phyloP scores from a whole-genome alignment of 2,329 filamentous ascomycete genomes.

The Alternaria postmessia region DNA sequence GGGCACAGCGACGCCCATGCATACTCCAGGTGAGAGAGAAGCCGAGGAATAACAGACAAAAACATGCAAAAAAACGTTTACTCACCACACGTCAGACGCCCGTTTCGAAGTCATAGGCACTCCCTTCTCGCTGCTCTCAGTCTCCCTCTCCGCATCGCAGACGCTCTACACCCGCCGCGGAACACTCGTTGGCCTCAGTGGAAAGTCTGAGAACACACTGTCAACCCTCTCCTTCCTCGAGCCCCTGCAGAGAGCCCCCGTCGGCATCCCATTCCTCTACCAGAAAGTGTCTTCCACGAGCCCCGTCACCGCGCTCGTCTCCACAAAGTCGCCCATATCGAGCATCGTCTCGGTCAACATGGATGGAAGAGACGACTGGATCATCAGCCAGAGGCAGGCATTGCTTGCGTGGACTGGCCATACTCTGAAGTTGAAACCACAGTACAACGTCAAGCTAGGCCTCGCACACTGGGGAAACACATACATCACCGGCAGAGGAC shows the following conservation, averaged over 20 bases:
- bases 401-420: constrained; percentile 97
- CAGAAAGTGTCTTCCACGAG: constrained; percentile 85
- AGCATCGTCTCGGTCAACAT: constrained; percentile 88
- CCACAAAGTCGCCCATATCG: constrained; percentile 84
- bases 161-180: constrained; percentile 91
- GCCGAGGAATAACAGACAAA: background rate
- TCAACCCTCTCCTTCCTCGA: constrained; percentile 89
- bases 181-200: constrained; percentile 87
- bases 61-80: background rate
- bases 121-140: constrained; percentile 92
- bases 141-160: constrained; percentile 91
- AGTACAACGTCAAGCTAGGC: constrained; percentile 76
- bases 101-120: constrained; percentile 92
- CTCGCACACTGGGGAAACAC: constrained; percentile 92
- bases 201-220: constrained; percentile 88
- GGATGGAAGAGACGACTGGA: constrained; percentile 95
- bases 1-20: constrained; percentile 29
- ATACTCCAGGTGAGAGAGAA: constrained; percentile 37
- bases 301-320: constrained; percentile 86
- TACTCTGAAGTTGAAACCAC: constrained; percentile 77
- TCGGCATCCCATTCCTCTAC: constrained; percentile 94
- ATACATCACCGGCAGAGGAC: constrained; percentile 83
- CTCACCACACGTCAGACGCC: constrained; percentile 70
- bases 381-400: constrained; percentile 85
- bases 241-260: constrained; percentile 78